Percentiles rank a stretch among this genome's conserved stretches.
Evolutionary conservation across 805 yeast species (phyloP).

Genomic region (Jamesozyma lodderae): DNA sequence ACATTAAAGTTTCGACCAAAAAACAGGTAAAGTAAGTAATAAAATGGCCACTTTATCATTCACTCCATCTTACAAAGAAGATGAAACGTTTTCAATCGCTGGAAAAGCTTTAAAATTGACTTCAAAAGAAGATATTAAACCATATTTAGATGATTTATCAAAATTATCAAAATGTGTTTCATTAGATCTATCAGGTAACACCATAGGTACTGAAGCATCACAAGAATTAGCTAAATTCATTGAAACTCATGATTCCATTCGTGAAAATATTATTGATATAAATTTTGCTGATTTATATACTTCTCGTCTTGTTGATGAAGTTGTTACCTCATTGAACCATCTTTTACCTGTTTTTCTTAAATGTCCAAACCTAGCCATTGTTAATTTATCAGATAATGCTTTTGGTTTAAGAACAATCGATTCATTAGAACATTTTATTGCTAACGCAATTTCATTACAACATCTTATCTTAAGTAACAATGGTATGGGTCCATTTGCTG

Average conservation of each 20-base stretch:
- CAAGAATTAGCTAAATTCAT: conserved; percentile 54
- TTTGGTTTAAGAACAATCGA: conserved; percentile 93
- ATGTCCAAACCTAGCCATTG: conserved; percentile 57
- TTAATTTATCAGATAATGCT: conserved; percentile 90
- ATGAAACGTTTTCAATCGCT: conserved; percentile 50
- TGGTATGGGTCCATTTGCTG: conserved; percentile 98
- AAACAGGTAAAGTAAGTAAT: too few species aligned
- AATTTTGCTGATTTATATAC: conserved; percentile 91
- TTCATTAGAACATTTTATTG: conserved; percentile 70
- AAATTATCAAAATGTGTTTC: conserved; percentile 34
- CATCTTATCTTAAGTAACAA: conserved; percentile 87
- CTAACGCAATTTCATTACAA: conserved; percentile 68
- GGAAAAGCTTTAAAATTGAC: conserved; percentile 74
- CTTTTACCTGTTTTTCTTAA: conserved; percentile 65
- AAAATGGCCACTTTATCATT: conserved; percentile 37
- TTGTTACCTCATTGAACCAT: conserved; percentile 69
- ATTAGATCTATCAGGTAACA: conserved; percentile 84
- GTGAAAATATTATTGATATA: conserved; percentile 49
- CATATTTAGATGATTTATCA: conserved; percentile 52
- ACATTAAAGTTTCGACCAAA: not conserved
- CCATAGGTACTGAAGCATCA: conserved; percentile 88
- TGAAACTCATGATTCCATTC: conserved; percentile 28
- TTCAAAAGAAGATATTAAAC: conserved; percentile 59
- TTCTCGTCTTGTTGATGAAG: conserved; percentile 89
- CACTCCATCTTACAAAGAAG: conserved; percentile 35